These are phyloP conservation scores for Eimeria brunetti DNA, from an alignment of 169 alveolate genomes.

Conservation along the genomic window DNA sequence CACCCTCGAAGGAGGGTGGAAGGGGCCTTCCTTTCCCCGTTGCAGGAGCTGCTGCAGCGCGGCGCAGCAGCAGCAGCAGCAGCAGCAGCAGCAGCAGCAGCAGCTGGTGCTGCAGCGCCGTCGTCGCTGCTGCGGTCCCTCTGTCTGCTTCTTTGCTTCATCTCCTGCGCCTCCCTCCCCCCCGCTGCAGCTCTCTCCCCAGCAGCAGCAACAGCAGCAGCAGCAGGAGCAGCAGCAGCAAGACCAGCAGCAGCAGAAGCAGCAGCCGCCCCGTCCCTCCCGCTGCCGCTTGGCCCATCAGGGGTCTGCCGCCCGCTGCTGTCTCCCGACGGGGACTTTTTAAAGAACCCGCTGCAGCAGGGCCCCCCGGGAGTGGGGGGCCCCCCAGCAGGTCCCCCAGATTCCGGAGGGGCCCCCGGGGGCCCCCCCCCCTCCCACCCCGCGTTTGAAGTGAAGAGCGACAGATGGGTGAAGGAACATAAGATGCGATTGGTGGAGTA, in stretches of 20 bases:
- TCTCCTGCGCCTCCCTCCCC: neutral
- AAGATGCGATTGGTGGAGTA: neutral
- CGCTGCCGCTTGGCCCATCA: too few relatives aligned
- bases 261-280: neutral
- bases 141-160: too few relatives aligned
- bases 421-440: slow-evolving; percentile 50
- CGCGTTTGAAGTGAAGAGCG: slow-evolving; percentile 36
- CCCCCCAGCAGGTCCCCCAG: neutral
- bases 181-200: neutral
- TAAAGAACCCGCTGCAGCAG: too few relatives aligned
- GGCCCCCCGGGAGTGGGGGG: neutral
- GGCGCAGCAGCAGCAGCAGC: too few relatives aligned
- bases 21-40: neutral
- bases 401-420: too few relatives aligned
- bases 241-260: neutral
- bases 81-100: neutral
- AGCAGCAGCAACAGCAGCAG: slow-evolving; percentile 26
- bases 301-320: too few relatives aligned
- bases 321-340: too few relatives aligned
- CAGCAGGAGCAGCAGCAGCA: slow-evolving; percentile 19
- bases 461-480: slow-evolving; percentile 12
- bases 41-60: neutral
- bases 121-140: too few relatives aligned
- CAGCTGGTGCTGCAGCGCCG: too few relatives aligned
- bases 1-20: too few relatives aligned